phyloP scores from a whole-genome alignment of 2,329 filamentous ascomycete genomes.

The Aspergillus hiratsukae region DNA sequence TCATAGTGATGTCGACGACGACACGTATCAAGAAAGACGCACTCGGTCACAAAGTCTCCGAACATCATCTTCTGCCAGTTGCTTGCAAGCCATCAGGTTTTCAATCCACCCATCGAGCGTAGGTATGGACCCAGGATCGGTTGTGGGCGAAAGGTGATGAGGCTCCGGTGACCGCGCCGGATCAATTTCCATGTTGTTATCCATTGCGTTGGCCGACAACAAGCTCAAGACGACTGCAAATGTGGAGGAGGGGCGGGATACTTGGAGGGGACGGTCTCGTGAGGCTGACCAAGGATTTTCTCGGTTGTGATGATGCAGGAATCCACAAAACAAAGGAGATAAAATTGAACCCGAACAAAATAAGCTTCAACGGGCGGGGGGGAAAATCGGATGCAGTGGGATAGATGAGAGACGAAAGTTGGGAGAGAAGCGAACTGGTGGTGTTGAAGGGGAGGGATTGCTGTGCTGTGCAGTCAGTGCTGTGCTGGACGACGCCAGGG shows the following conservation, averaged over 20 bases:
- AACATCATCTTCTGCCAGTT: slow-evolving; percentile 89
- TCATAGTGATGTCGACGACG: background rate
- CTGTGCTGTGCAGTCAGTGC: background rate
- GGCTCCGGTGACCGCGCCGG: slow-evolving; percentile 79
- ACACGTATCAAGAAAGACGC: slow-evolving; percentile 32
- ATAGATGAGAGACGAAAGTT: slow-evolving; percentile 1
- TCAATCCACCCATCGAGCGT: slow-evolving; percentile 98
- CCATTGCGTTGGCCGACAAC: slow-evolving; percentile 54
- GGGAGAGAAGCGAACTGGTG: background rate
- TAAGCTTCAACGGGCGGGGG: background rate
- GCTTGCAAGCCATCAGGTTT: slow-evolving; percentile 97
- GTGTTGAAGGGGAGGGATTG: slow-evolving; percentile 11
- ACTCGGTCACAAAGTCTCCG: slow-evolving; percentile 98
- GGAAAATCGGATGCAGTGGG: background rate
- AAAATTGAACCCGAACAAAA: background rate
- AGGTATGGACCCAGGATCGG: slow-evolving; percentile 83
- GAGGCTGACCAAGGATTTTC: slow-evolving; percentile 21
- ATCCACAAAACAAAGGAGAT: background rate
- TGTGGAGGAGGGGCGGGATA: slow-evolving; percentile 21
- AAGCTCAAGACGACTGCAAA: slow-evolving; percentile 14
- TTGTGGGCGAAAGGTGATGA: slow-evolving; percentile 68
- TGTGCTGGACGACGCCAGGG: slow-evolving; percentile 4
- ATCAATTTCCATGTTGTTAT: slow-evolving; percentile 96
- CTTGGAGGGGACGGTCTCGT: slow-evolving; percentile 31
- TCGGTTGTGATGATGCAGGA: slow-evolving; percentile 1